These are phyloP conservation scores for Besnoitia besnoiti DNA, from an alignment of 169 alveolate species.

Conservation along the genomic window DNA sequence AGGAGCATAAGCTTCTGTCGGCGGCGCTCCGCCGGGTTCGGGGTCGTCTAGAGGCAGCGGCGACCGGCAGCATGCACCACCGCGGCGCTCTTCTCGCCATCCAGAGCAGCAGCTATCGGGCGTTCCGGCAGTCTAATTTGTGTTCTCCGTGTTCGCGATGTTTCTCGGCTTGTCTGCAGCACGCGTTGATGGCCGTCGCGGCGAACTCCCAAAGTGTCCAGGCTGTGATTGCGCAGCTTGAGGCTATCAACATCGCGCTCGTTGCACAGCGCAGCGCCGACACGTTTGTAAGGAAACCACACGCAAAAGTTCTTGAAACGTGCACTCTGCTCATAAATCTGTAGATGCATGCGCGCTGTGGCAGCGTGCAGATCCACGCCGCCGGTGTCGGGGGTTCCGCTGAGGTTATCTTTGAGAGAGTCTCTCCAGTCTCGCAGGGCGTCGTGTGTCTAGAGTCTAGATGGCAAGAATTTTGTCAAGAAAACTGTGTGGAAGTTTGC, in stretches of 20 bases:
- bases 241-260: slow-evolving; percentile 6
- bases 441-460: no score
- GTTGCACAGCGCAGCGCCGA: slow-evolving; percentile 61
- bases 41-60: no score
- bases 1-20: no score
- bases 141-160: not conserved
- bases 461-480: no score
- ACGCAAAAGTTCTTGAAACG: not conserved
- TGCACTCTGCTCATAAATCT: not conserved
- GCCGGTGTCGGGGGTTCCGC: no score
- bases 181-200: slow-evolving; percentile 9
- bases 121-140: no score
- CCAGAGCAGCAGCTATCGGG: not conserved
- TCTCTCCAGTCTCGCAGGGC: no score
- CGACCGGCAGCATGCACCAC: no score
- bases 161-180: not conserved
- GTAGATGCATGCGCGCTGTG: not conserved
- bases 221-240: slow-evolving; percentile 4
- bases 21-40: no score
- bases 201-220: not conserved
- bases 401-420: no score
- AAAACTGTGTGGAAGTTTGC: no score
- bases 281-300: slow-evolving; percentile 36
- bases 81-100: not conserved
- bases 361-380: not conserved